Base-by-base conservation (phyloP, 108 stramenopile genomes). In the Skeletonema grethae region DNA sequence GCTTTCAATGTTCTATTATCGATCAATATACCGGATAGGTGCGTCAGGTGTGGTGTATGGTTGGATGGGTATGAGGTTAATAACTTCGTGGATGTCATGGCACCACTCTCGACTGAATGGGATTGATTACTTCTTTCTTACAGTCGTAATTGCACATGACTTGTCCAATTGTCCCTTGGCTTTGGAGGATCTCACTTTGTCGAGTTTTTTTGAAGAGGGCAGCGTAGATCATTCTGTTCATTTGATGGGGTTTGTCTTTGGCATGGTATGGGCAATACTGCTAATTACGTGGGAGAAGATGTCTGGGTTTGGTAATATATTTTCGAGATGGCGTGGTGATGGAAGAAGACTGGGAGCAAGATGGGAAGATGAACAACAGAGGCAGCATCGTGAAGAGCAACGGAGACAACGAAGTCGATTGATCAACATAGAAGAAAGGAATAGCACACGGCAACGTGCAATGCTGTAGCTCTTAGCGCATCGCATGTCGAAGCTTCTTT, bases 1-100 rank as follows among this genome's bases (percentile, higher is more conserved):
- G 39, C 35, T 65, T 10, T 67, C 65, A 0, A 79, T 79, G 50
- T 65, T 32, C 25, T 45, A 72, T 32, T 72, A 56, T 38, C 63
- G 57, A 32, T 38, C 63, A 53, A 57, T 79, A 39, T 39, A 70
- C 25, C 29, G 70, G 34, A 79, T 79, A 39, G 77, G 77, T 20
- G 77, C 77, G 0, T 79, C 77, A 7, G 77, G 77, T 39, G 77
- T 67, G 0, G 65, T 79, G 15, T 72, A 79, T 60, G 77, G 77
- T 28, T 79, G 70, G 70, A 72, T 79, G 70, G 77, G 77, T n/a
- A 72, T 72, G 70, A 60, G 77, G 34, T 58, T 79, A 31, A 29
- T 79, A 0, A 79, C 77, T 11, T 79, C 77, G 28, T 57, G 57
- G 46, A 30, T 72, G 9, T 79, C 77, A 39, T 25, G 9, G 9